These are phyloP conservation scores for Quercus ilex DNA, from an alignment of 306 rosid species.

Conservation along the genomic window DNA sequence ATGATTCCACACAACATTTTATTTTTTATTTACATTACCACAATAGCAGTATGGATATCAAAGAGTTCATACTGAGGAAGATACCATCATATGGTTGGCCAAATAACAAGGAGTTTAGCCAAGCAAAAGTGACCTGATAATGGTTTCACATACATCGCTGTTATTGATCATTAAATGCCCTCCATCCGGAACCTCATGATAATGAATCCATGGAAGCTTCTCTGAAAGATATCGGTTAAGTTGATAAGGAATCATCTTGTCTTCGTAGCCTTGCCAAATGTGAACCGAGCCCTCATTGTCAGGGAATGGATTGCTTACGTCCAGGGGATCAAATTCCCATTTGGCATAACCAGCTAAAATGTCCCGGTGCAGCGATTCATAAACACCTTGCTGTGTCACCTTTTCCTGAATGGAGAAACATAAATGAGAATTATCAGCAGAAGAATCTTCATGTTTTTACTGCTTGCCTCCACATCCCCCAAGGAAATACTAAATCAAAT, in stretches of 20 bases:
- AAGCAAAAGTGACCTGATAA: conserved; percentile 49
- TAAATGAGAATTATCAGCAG: background rate
- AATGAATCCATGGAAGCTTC: conserved; percentile 70
- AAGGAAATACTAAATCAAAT: too few species aligned
- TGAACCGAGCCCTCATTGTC: conserved; percentile 50
- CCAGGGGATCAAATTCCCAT: conserved; percentile 68
- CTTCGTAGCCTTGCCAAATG: conserved; percentile 72
- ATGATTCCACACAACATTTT: background rate
- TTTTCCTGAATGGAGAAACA: conserved; percentile 39
- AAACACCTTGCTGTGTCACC: conserved; percentile 58
- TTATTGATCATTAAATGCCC: conserved; percentile 53
- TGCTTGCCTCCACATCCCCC: too few species aligned
- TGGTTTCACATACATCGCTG: conserved; percentile 38
- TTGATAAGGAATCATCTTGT: conserved; percentile 46
- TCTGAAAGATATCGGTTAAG: conserved; percentile 49
- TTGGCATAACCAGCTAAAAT: conserved; percentile 38
- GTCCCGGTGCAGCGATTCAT: conserved; percentile 64
- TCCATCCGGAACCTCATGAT: conserved; percentile 60
- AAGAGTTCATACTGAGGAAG: background rate
- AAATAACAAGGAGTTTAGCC: conserved; percentile 8
- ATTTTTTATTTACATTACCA: background rate
- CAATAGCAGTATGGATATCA: background rate
- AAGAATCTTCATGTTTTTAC: background rate
- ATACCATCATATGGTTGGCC: background rate
- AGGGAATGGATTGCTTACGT: conserved; percentile 47